Base-by-base conservation (phyloP, 2,329 filamentous ascomycete species). In the Exophiala mesophila region DNA sequence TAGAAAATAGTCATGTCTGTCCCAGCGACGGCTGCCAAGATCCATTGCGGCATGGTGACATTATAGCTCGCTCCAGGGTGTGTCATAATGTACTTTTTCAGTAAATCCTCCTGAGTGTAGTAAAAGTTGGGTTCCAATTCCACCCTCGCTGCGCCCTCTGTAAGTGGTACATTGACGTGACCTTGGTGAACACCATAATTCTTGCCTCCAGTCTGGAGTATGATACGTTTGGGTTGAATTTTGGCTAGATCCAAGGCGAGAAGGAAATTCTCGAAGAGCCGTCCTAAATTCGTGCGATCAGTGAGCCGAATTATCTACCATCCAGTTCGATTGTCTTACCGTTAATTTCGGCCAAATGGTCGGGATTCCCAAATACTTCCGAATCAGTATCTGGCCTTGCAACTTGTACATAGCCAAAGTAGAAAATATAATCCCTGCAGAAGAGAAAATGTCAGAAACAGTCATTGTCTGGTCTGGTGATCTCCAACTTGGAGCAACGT, bases 161-260 rank as follows among this genome's bases (percentile, higher is more conserved):
- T 63, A 31, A 65, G 64, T 0, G 72, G 73, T 2, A 62, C 59
- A 1, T 59, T 53, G 0, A 63, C 50, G 0, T 67, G 69, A 2
- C 71, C 71, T 24, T 71, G 60, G 46, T 76, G 71, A 4, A 71
- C 53, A 24, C 65, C 70, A 57, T 76, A 76, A 52, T 74, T 69
- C 59, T 76, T 76, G 2, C 69, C 69, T 5, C 72, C 72, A 1
- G 68, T 72, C 47, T 76, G 73, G 6, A 73, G 63, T 51, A 73
- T 57, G 45, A 76, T 63, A 4, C 71, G 61, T 30, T 64, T 65
- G 0, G 72, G 72, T 3, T 58, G 61, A 41, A 72, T 66, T 6
- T 55, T 49, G 4, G 67, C 63, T 1, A 68, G 49, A 3, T 63
- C 58, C 5, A 76, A 59, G 1, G 68, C 65, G 3, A 61, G 55